These are phyloP conservation scores for Coniochaeta sp. DNA, from an alignment of 2,329 filamentous ascomycete genomes.

Conservation along the genomic window DNA sequence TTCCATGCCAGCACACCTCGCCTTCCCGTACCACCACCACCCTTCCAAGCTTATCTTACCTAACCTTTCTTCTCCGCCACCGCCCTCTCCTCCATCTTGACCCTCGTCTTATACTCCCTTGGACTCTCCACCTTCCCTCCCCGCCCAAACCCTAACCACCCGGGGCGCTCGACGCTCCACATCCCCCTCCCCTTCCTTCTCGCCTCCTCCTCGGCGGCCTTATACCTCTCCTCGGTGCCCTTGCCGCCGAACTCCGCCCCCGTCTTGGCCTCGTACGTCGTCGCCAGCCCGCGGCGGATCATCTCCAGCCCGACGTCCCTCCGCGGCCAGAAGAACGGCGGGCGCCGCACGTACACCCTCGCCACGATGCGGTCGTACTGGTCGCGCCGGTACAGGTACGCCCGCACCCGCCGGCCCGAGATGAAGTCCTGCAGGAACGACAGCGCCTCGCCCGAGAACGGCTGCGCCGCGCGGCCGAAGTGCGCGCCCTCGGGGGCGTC, in stretches of 20 bases:
- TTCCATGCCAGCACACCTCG: background rate
- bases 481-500: conserved; percentile 92
- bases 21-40: background rate
- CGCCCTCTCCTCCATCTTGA: conserved; percentile 18
- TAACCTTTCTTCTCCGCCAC: conserved; percentile 13
- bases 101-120: conserved; percentile 71
- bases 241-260: conserved; percentile 80
- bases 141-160: conserved; percentile 17
- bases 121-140: conserved; percentile 60
- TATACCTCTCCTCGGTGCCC: conserved; percentile 54
- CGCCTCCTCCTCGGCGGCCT: conserved; percentile 58
- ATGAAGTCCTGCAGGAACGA: conserved; percentile 73
- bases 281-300: conserved; percentile 77
- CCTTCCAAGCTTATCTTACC: too few species aligned
- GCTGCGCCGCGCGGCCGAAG: conserved; percentile 84
- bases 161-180: conserved; percentile 60
- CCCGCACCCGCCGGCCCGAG: conserved; percentile 65
- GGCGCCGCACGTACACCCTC: conserved; percentile 68
- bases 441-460: conserved; percentile 73
- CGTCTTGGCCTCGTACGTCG: conserved; percentile 86
- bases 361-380: conserved; percentile 90
- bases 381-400: conserved; percentile 76
- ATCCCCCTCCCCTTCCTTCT: conserved; percentile 61
- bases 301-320: conserved; percentile 85
- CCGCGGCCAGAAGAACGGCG: conserved; percentile 46